These are phyloP conservation scores for Chalara sp. DNA, from an alignment of 2,329 filamentous ascomycete species.

Conservation along the genomic window DNA sequence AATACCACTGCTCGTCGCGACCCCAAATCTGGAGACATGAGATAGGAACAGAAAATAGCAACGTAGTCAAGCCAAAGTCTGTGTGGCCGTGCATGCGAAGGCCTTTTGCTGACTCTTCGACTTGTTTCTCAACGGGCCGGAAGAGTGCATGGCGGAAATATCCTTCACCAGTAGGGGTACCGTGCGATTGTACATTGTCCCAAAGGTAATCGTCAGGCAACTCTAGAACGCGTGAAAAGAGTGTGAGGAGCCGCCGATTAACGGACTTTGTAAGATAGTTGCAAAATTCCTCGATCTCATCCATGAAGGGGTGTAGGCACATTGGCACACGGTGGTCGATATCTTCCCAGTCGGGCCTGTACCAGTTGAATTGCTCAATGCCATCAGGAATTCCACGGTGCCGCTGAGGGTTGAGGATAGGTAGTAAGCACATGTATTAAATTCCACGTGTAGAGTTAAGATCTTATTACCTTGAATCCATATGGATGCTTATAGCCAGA, in stretches of 20 bases:
- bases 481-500: conserved; percentile 43
- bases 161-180: conserved; percentile 34
- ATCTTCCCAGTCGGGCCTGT: conserved; percentile 38
- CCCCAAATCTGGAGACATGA: conserved; percentile 39
- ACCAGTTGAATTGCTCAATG: conserved; percentile 49
- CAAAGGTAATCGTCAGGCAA: conserved; percentile 38
- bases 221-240: conserved; percentile 38
- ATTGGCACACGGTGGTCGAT: conserved; percentile 33
- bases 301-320: conserved; percentile 42
- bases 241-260: conserved; percentile 35
- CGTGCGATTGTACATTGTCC: conserved; percentile 37
- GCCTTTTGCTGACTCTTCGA: conserved; percentile 28
- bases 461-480: conserved; percentile 32
- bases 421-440: not conserved
- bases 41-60: conserved; percentile 40
- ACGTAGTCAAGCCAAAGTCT: conserved; percentile 38
- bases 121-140: conserved; percentile 28
- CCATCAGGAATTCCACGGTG: conserved; percentile 36
- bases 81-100: conserved; percentile 41
- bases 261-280: conserved; percentile 42
- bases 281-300: conserved; percentile 39
- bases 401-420: conserved; percentile 24
- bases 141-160: conserved; percentile 40
- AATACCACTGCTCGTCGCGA: conserved; percentile 38
- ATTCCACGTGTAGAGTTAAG: not conserved